Base-by-base conservation (phyloP, 805 yeast species). In the Scheffersomyces spartinae region DNA sequence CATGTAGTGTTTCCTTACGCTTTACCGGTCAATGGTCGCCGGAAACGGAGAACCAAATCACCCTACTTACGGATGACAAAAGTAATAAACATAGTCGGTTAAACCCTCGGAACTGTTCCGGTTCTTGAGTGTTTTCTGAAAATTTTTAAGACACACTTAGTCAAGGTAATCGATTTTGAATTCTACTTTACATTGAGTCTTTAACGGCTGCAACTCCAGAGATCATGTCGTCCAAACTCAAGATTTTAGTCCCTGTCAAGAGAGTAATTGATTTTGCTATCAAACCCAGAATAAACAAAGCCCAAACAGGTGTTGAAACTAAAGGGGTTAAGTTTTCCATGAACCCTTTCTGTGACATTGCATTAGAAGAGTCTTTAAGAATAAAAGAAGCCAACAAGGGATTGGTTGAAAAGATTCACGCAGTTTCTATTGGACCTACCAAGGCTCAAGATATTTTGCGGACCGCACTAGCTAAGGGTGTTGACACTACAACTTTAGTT, bases 261-360 rank as follows among this genome's bases (percentile, higher is more conserved):
- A 68, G 97, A 36, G 96, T 86, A 26, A 78, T 91, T 43, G 98
- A 91, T 55, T 80, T 81, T 29, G 95, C 95, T 9, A 68, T 86
- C 42, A 81, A 80, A 55, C 98, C 98, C 24, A 69, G 96, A 43
- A 77, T 88, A 53, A 85, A 85, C 63, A 75, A 82, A 52, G 61
- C 93, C 9, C 74, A 73, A 25, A 77, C 84, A 7, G 94, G 91
- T 5, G 74, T 81, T 25, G 95, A 85, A 40, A 73, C 88, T 28
- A 71, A 79, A 35, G 96, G 95, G 30, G 82, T 83, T 39, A 88
- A 88, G 58, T 85, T 78, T 63, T 71, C 84, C 45, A 83, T 88
- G 52, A 91, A 91, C 51, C 98, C 99, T 29, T 91, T 91, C 55
- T 91, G 94, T 57, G 98, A 91, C 55, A 91, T 91, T 47, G 98